Base-by-base conservation (phyloP, 2,329 filamentous ascomycete species). In the Talaromyces pinophilus region DNA sequence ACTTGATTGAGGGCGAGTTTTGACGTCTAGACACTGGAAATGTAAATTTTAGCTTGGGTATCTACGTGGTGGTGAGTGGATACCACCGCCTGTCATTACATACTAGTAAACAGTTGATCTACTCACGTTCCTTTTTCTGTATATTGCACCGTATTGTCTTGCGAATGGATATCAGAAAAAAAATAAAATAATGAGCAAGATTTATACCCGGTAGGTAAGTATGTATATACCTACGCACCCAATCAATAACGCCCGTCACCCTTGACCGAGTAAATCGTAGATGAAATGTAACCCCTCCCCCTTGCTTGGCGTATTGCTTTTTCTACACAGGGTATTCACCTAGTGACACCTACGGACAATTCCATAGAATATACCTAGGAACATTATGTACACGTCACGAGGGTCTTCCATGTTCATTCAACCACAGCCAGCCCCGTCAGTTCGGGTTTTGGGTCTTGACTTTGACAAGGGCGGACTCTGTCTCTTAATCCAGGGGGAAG, bases 371-470 rank as follows among this genome's bases (percentile, higher is more conserved):
- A 50, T 62, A 42, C 10, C 25, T 11, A 17, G 61, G 38, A 44
- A 52, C 50, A 17, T 42, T 25, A n/a, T 63, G 48, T 63, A 63
- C 61, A 44, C 48, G 61, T 63, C 61, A 63, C 61, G 61, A 63
- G 60, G 46, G 44, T 40, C 44, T 38, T 35, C 35, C 46, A 54
- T 48, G 42, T 6, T 33, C 25, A 19, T 44, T 48, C 54, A 4
- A 57, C 33, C 33, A 62, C 42, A 38, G 48, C 61, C 22, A 63
- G 33, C 54, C 54, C 19, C 33, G 11, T 44, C 19, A 63, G 7
- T 15, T 19, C 7, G 46, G 22, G 15, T 17, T 40, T 15, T 46
- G 15, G 44, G 13, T n/a, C 22, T 22, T 48, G 19, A 22, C 13
- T 22, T 40, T 35, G 46, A 62, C 60, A 62, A 40, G 60, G 59